Evolutionary conservation across 2,329 filamentous ascomycete genomes (phyloP).

Genomic region (Diaporthe caulivora): DNA sequence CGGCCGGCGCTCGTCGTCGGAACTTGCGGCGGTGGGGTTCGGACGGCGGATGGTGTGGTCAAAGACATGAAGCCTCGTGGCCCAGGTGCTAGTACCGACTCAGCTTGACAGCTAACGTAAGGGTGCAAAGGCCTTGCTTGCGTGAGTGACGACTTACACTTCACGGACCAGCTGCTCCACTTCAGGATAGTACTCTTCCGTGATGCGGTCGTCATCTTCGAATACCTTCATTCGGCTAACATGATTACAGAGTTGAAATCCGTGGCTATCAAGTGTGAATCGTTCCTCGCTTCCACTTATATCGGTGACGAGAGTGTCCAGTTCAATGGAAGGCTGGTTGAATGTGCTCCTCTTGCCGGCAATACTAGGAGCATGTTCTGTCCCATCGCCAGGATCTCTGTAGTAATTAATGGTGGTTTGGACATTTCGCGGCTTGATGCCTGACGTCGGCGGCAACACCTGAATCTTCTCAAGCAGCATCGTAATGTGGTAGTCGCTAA

Average conservation of each 20-base stretch:
- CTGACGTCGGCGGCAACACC: background rate
- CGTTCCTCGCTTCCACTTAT: constrained; percentile 5
- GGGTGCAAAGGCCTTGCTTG: background rate
- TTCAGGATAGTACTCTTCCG: constrained; percentile 5
- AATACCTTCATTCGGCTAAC: background rate
- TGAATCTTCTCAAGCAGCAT: background rate
- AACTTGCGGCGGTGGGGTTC: constrained; percentile 48
- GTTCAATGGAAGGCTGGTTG: background rate
- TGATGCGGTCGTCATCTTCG: constrained; percentile 14
- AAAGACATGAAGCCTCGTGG: constrained; percentile 4
- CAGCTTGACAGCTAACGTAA: background rate
- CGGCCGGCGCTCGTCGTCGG: constrained; percentile 59
- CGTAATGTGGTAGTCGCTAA: background rate
- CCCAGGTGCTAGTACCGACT: background rate
- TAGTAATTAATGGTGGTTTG: constrained; percentile 47
- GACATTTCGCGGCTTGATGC: constrained; percentile 5
- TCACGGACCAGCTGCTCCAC: constrained; percentile 2
- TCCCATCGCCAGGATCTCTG: constrained; percentile 45
- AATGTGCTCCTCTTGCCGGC: constrained; percentile 15
- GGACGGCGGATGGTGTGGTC: constrained; percentile 16
- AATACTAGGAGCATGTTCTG: constrained; percentile 42
- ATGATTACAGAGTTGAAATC: constrained; percentile 9
- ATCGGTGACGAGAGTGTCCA: background rate
- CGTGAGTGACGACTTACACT: background rate
- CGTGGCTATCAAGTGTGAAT: constrained; percentile 13